Evolutionary conservation across 306 rosid genomes (phyloP).

Genomic region (Casuarina glauca): DNA sequence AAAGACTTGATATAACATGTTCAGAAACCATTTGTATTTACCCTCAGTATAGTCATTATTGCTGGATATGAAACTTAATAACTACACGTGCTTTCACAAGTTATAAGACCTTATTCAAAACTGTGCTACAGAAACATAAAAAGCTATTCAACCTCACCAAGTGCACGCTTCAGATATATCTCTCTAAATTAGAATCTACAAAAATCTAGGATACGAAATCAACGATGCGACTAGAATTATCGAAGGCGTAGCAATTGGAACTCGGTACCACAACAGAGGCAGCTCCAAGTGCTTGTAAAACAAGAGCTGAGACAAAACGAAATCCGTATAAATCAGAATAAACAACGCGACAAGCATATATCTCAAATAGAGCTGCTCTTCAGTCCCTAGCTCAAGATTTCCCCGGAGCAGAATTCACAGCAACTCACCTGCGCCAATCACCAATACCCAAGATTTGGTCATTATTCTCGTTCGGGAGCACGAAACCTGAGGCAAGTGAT

Average conservation of each 20-base stretch:
- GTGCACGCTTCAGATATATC: background rate
- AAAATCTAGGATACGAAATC: slow-evolving; percentile 80
- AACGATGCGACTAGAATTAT: slow-evolving; percentile 79
- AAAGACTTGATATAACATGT: too few species aligned
- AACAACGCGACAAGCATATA: background rate
- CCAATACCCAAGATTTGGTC: background rate
- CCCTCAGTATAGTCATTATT: too few species aligned
- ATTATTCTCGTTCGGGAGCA: background rate
- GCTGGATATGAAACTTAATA: too few species aligned
- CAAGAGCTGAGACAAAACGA: slow-evolving; percentile 46
- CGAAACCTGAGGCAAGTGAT: background rate
- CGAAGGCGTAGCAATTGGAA: slow-evolving; percentile 77
- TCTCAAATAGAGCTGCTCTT: too few species aligned
- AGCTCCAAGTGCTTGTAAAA: slow-evolving; percentile 40
- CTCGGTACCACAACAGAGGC: slow-evolving; percentile 55
- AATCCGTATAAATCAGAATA: background rate
- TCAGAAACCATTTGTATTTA: too few species aligned
- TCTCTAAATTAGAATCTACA: slow-evolving; percentile 2
- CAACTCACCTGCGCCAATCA: slow-evolving; percentile 21
- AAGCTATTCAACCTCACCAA: slow-evolving; percentile 5
- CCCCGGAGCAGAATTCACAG: background rate
- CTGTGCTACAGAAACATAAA: too few species aligned
- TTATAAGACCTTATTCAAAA: too few species aligned
- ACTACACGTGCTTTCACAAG: too few species aligned
- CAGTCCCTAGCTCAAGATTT: background rate